Evolutionary conservation across 768 basidiomycete species (phyloP), one percentile per base, ranked within the genome.

Genomic region (Russula foetens): DNA sequence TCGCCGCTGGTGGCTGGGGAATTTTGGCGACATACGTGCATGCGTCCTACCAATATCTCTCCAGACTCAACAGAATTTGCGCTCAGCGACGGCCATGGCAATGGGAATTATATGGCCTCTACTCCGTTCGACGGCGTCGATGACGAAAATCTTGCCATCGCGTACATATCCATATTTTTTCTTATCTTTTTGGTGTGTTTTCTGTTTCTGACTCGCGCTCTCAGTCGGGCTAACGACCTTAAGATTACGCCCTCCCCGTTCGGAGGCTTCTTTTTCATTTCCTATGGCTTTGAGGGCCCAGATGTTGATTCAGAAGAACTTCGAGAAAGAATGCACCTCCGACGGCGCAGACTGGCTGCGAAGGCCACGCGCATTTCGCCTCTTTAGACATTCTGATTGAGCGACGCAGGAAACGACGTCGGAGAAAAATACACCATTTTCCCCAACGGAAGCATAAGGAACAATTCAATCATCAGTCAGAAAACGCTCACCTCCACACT

Each of bases 21-120:
- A 89, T 65, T 79, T 79, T 46, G 86, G 84, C 8, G 88, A 88
- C 67, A 80, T 90, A 33, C 84, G 86, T 88, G 66, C 68, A 83
- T 73, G 31, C 4, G 2, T 44, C 17, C 2, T 49, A 5, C 58
- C n/a, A 7, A 29, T 23, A 8, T 17, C 38, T 12, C 21, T 19
- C 24, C 44, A 4, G 21, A 12, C 31, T 21, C 31, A 24, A 46
- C 31, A 28, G 45, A 17, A 53, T 49, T 65, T 26, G 17, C 41
- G 24, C 44, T 26, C 46, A 88, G 86, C 89, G 2, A 87, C 80
- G 0, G 77, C 85, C 1, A 82, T 90, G 2, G 72, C 85, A 14
- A 74, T 85, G 75, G 83, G 83, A 52, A 75, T 90, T 29, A 84
- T n/a, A n/a, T 82, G 7, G 79, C 77, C 2, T 71, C 78, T 0